Conservation (phyloP, 2,329 filamentous ascomycete species). For the Mycosphaerelloides madeirae region DNA sequence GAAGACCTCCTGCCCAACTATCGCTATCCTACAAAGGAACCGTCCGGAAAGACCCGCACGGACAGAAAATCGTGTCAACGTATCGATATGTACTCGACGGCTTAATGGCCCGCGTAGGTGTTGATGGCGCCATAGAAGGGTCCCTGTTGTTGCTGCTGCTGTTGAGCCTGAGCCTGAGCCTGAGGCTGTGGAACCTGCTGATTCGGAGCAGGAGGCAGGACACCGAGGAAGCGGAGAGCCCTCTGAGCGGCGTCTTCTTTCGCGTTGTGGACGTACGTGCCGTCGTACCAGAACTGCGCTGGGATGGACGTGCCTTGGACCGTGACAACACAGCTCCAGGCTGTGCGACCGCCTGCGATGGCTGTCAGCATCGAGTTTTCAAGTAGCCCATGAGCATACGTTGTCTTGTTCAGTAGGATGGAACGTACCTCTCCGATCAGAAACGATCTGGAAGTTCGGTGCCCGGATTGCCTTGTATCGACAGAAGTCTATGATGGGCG, state of each 20-base stretch:
- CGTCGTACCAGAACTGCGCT: constrained; percentile 90
- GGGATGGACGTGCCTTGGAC: constrained; percentile 60
- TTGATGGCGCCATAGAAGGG: constrained; percentile 18
- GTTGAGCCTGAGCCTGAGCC: constrained; percentile 13
- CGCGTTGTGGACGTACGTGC: constrained; percentile 79
- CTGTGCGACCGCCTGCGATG: constrained; percentile 71
- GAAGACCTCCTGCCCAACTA: not conserved
- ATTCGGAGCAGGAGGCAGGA: constrained; percentile 23
- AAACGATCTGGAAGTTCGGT: constrained; percentile 60
- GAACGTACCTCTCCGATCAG: constrained; percentile 65
- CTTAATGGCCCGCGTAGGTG: constrained; percentile 5
- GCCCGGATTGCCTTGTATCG: constrained; percentile 21
- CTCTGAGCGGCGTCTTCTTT: constrained; percentile 87
- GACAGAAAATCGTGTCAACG: not conserved
- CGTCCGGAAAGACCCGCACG: not conserved
- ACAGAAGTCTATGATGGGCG: constrained; percentile 24
- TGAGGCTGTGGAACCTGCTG: constrained; percentile 6
- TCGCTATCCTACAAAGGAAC: constrained; percentile 1
- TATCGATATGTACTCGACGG: no score
- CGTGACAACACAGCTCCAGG: constrained; percentile 80
- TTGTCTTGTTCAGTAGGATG: constrained; percentile 4
- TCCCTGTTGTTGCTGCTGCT: constrained; percentile 19
- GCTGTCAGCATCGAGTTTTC: constrained; percentile 5
- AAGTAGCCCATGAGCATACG: not conserved
- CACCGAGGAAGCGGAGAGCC: constrained; percentile 57